Percentiles rank a stretch among this genome's conserved stretches.
Conservation (phyloP, 192 early-diverging fungal genomes). For the Coemansia sp. region DNA sequence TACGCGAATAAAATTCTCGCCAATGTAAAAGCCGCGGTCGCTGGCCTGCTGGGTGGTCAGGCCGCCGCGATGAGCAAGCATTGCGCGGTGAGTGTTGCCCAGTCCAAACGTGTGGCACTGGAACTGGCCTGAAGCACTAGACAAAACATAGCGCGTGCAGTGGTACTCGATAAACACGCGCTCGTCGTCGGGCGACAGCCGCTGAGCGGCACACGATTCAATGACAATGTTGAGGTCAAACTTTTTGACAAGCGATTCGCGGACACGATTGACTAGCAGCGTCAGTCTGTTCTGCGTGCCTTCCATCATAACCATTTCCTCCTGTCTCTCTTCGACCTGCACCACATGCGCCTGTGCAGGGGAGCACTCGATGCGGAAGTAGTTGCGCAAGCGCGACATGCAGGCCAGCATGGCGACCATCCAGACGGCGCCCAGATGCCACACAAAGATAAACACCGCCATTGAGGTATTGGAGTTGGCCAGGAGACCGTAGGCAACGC, state of each 20-base stretch:
- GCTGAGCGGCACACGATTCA: slow-evolving; percentile 45
- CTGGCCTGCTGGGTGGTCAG: slow-evolving; percentile 56
- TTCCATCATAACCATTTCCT: slow-evolving; percentile 56
- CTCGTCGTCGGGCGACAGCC: slow-evolving; percentile 32
- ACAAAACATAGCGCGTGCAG: slow-evolving; percentile 75
- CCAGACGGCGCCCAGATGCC: slow-evolving; percentile 76
- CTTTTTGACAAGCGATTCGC: slow-evolving; percentile 31
- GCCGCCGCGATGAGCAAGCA: slow-evolving; percentile 55
- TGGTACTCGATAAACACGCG: slow-evolving; percentile 70
- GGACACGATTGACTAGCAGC: slow-evolving; percentile 42
- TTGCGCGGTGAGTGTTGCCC: slow-evolving; percentile 58
- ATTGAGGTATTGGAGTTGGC: slow-evolving; percentile 62
- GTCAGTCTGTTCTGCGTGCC: slow-evolving; percentile 45
- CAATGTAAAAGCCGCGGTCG: slow-evolving; percentile 58
- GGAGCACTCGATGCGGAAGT: slow-evolving; percentile 67
- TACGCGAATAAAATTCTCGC: slow-evolving; percentile 66
- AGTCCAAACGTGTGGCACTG: slow-evolving; percentile 60
- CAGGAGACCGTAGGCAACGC: slow-evolving; percentile 59
- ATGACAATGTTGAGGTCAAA: slow-evolving; percentile 47
- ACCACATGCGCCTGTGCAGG: slow-evolving; percentile 50
- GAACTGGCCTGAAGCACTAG: slow-evolving; percentile 51
- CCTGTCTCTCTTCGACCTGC: slow-evolving; percentile 60
- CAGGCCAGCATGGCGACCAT: slow-evolving; percentile 57
- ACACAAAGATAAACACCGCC: slow-evolving; percentile 68
- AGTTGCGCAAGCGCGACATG: slow-evolving; percentile 59